phyloP scores from a whole-genome alignment of 164 flowering plant genomes.

The Echeveria elegans region DNA sequence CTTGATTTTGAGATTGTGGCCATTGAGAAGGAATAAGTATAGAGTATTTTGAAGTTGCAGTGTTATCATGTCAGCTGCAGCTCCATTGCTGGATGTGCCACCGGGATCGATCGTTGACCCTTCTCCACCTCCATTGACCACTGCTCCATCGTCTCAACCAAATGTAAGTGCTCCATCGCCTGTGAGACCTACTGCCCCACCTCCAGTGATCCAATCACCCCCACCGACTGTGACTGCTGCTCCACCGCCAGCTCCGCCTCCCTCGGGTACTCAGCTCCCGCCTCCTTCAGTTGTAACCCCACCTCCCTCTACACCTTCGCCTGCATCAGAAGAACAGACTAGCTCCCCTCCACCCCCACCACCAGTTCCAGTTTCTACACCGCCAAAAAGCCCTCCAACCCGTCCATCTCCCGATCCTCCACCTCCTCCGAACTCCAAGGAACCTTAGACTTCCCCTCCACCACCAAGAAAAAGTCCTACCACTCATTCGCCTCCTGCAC shows the following conservation, averaged over 20 bases:
- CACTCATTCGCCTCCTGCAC: slow-evolving; percentile 3
- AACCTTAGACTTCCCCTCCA: slow-evolving; percentile 27
- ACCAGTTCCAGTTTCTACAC: background rate
- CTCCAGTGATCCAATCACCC: slow-evolving; percentile 12
- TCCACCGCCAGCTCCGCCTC: slow-evolving; percentile 12
- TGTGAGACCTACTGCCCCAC: slow-evolving; percentile 17
- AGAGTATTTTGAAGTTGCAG: background rate
- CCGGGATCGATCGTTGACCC: slow-evolving; percentile 18
- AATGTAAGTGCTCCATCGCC: slow-evolving; percentile 9
- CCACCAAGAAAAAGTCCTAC: slow-evolving; percentile 8
- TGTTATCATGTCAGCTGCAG: slow-evolving; percentile 22
- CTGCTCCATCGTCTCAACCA: slow-evolving; percentile 8
- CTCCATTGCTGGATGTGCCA: slow-evolving; percentile 31
- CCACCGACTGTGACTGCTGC: slow-evolving; percentile 14
- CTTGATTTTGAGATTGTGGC: too few species aligned
- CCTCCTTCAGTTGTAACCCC: slow-evolving; percentile 2
- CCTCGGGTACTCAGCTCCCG: background rate
- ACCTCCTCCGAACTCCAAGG: slow-evolving; percentile 12
- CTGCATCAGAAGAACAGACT: slow-evolving; percentile 11
- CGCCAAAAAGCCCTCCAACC: background rate
- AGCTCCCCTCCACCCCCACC: slow-evolving; percentile 15
- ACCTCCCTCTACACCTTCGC: slow-evolving; percentile 17
- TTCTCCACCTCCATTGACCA: slow-evolving; percentile 4
- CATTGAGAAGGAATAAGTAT: too few species aligned
- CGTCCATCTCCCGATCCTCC: slow-evolving; percentile 20